Evolutionary conservation across 257 asterid species (phyloP), one percentile per base, ranked within the genome.

Genomic region (Ballota nigra): DNA sequence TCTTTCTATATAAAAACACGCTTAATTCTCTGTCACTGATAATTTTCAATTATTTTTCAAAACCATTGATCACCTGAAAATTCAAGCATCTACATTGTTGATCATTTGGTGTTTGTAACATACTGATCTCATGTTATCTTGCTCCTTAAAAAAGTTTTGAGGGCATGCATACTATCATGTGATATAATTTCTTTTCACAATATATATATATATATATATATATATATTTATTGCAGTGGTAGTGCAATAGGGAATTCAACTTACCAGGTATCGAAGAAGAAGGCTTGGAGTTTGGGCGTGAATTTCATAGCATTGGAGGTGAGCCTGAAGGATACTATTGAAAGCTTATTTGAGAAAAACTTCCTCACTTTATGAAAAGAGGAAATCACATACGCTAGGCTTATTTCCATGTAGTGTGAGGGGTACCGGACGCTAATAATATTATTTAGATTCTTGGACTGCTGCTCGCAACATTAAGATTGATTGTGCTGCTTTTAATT

Each of bases 211-310:
- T n/a, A n/a, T n/a, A n/a, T n/a, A n/a, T n/a, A n/a, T n/a, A n/a
- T n/a, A n/a, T n/a, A n/a, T n/a, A n/a, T n/a, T n/a, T 43, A 47
- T 24, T 15, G 40, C 57, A 40, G 69, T 29, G 23, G 9, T 47
- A 47, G 52, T 71, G 59, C 23, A 8, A 33, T 29, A 13, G 66
- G 57, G 45, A 7, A 68, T 59, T 45, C 61, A 3, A 7, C 19
- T 1, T 63, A 43, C 53, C 57, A 66, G 43, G 82, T 82, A 18
- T 85, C 88, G 0, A 76, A 40, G 26, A 79, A 85, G 66, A 85
- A 69, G 68, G 81, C 83, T 1, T 77, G 72, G 49, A 31, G 78
- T 38, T 64, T 85, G 75, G 88, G 90, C 24, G 22, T 87, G n/a
- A 49, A 24, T 28, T 82, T 77, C 70, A 81, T 61, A 15, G 74